phyloP scores from a whole-genome alignment of 495 filamentous ascomycete genomes.

The Penicillium manginii region DNA sequence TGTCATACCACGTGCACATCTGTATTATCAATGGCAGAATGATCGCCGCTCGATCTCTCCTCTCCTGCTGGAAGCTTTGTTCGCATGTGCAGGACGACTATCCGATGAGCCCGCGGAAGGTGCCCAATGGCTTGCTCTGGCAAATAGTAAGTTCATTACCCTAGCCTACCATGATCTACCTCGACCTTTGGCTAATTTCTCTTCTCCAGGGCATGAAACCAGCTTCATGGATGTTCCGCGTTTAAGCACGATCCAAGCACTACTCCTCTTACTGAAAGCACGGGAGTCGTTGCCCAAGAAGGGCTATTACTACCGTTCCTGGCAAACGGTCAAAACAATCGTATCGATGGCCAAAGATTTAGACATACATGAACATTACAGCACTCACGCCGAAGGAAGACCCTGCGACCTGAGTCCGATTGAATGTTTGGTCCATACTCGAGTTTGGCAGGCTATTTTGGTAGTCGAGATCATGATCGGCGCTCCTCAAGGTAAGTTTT shows the following conservation, averaged over 20 bases:
- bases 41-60: constrained; percentile 88
- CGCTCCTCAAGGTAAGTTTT: constrained; percentile 79
- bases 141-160: constrained; percentile 69
- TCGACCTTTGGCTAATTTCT: constrained; percentile 24
- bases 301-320: constrained; percentile 96
- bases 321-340: constrained; percentile 94
- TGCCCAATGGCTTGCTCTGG: constrained; percentile 92
- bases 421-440: constrained; percentile 82
- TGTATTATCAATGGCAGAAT: constrained; percentile 92
- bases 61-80: constrained; percentile 90
- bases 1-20: constrained; percentile 78
- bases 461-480: constrained; percentile 92
- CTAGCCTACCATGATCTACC: not conserved
- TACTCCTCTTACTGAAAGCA: constrained; percentile 88
- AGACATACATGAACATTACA: constrained; percentile 85
- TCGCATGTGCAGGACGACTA: constrained; percentile 85
- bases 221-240: constrained; percentile 95
- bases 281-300: constrained; percentile 88
- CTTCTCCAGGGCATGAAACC: constrained; percentile 77
- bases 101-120: constrained; percentile 83
- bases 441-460: constrained; percentile 91
- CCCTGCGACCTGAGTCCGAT: constrained; percentile 67
- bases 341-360: constrained; percentile 94
- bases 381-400: constrained; percentile 71
- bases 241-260: constrained; percentile 89